Evolutionary conservation across 73 alveolate genomes (phyloP), one percentile per base, ranked within the genome.

Genomic region (Paramecium tetraurelia): DNA sequence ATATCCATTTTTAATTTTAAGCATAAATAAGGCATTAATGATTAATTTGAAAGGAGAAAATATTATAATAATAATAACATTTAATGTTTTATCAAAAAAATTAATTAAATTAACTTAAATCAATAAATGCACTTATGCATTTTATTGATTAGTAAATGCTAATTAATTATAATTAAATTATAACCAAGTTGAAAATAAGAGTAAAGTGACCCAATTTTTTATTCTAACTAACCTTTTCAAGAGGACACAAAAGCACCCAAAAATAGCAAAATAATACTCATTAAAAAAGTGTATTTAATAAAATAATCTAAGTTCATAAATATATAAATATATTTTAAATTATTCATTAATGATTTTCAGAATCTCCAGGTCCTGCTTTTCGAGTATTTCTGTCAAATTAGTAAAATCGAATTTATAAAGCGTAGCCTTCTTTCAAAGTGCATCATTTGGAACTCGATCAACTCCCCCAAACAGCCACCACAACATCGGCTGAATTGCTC

Each of bases 401-500:
- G 84, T 63, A 63, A 10, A 53, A 63, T 27, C 24, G 21, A 63
- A 14, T 14, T 22, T 9, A 27, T 33, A 63, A 27, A 27, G 14
- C 31, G 0, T 63, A 63, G 84, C 84, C 84, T 14, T 50, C 84
- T 22, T 63, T 63, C 48, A 63, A 63, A 33, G 84, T 63, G 10
- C 84, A 63, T 63, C 84, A 33, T 63, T 27, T 63, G 12, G 84
- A 63, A 63, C 27, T 63, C 5, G 84, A 63, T 4, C 11, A 63
- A 63, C 24, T 63, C 4, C 84, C 84, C 2, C 27, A 27, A 63
- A 63, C 84, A 63, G 50, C 84, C 5, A 31, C 84, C 27, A 63
- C 84, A 5, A 63, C 41, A 31, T 63, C 84, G 0, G 16, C 84
- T 33, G 98, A 96, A 89, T 89, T 96, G 18, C 80, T 95, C 83